phyloP scores from a whole-genome alignment of 768 basidiomycete genomes.

The Hygrocybe coccinea region DNA sequence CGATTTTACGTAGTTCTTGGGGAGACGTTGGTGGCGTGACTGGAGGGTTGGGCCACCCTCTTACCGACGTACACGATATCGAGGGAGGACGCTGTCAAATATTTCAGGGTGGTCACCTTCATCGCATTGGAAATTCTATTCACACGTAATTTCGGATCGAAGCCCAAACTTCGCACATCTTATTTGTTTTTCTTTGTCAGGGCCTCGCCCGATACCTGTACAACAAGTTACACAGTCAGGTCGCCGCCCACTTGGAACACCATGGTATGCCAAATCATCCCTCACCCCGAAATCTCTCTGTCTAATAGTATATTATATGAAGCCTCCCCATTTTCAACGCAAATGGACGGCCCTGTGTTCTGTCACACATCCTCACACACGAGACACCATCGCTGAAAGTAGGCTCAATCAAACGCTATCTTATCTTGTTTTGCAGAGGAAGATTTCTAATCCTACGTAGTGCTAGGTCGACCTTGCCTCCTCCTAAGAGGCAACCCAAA shows the following conservation, averaged over 20 bases:
- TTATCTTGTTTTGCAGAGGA: no score
- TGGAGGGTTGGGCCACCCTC: constrained; percentile 6
- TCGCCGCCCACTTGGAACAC: neutral
- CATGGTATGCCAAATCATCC: neutral
- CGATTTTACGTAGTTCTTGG: neutral
- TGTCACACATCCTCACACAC: constrained; percentile 3
- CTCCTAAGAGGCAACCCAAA: constrained; percentile 6
- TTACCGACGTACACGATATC: constrained; percentile 2
- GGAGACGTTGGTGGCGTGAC: neutral
- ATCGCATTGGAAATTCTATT: neutral
- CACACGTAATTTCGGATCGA: neutral
- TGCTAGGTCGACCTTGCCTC: neutral
- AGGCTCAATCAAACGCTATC: neutral
- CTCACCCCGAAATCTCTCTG: neutral
- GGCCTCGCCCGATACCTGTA: neutral
- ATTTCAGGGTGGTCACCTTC: constrained; percentile 4
- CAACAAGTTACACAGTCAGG: neutral
- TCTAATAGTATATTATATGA: neutral
- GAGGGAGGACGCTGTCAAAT: constrained; percentile 5
- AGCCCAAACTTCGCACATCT: neutral
- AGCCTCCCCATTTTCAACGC: constrained; percentile 7
- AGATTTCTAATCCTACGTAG: neutral
- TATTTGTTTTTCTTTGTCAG: neutral
- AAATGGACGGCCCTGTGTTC: constrained; percentile 2
- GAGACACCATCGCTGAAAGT: constrained; percentile 6